Evolutionary conservation across 345 rosid species (phyloP), one percentile per base, ranked within the genome.

Genomic region (Turritis glabra): DNA sequence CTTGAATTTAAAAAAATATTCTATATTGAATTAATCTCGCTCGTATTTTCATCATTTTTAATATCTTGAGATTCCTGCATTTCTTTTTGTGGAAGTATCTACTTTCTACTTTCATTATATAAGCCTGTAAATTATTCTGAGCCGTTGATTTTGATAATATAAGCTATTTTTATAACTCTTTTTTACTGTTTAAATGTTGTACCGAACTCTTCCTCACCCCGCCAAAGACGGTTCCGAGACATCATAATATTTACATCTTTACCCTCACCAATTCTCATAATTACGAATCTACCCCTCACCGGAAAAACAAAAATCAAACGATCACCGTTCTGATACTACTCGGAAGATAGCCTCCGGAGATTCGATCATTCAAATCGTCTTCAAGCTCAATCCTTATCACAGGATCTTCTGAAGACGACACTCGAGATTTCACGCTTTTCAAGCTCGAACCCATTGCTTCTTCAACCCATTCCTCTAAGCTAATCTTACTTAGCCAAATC

Each of bases 401-500:
- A 71, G 77, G 41, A 1, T 85, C 71, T 18, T 87, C 90, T 61
- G 1, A 35, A 3, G 80, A 18, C 0, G 84, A 82, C 3, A 89
- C 61, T 61, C 35, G 74, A 37, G 79, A 41, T 77, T 82, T 90
- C 5, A 90, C 81, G 65, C 79, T 84, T 15, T 82, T 87, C 53
- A 95, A 79, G 75, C 88, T 83, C 4, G 98, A 88, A 71, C 80
- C 84, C 74, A 95, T 44, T 37, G 85, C 97, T 66, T 83, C 85
- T 30, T 92, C 91, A 2, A 78, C 62, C 97, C 98, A 95, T 73
- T 90, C 97, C 66, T 92, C 97, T 75, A 92, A 73, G 67, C 89
- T 86, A 5, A 74, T 82, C 63, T 66, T 67, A 33, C 93, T 84
- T 11, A 90, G 57, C 92, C 96, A 95, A 19, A 88, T 54, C 6